These are phyloP conservation scores for Epichloe brachyelytri DNA, from an alignment of 2,329 filamentous ascomycete species.

Conservation along the genomic window DNA sequence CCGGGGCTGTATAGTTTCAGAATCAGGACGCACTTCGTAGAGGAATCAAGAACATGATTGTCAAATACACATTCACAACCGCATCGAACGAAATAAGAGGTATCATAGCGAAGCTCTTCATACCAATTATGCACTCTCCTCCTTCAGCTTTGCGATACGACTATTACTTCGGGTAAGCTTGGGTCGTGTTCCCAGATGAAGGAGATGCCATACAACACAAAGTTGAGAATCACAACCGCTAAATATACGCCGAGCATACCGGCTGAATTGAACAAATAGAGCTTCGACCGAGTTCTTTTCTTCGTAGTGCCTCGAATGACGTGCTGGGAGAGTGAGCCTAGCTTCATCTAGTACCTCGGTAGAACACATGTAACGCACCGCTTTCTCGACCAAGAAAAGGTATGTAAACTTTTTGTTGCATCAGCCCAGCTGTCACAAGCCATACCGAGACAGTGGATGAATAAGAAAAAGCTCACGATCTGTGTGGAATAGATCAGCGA, in stretches of 20 bases:
- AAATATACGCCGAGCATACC: slow-evolving; percentile 37
- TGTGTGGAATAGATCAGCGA: slow-evolving; percentile 5
- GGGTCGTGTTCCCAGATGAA: neutral
- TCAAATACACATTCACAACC: slow-evolving; percentile 49
- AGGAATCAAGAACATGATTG: slow-evolving; percentile 48
- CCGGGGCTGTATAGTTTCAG: neutral
- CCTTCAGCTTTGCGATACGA: slow-evolving; percentile 41
- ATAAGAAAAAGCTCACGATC: slow-evolving; percentile 16
- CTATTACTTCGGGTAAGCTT: slow-evolving; percentile 17
- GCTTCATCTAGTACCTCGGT: neutral
- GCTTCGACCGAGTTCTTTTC: slow-evolving; percentile 37
- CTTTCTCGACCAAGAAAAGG: slow-evolving; percentile 51
- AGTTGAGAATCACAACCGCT: slow-evolving; percentile 42
- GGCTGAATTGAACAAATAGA: slow-evolving; percentile 49
- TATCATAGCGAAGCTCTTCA: slow-evolving; percentile 44
- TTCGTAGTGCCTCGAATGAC: slow-evolving; percentile 43
- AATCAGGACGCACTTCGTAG: slow-evolving; percentile 32
- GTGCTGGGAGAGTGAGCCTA: slow-evolving; percentile 25
- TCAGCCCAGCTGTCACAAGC: neutral
- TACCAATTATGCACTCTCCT: slow-evolving; percentile 48
- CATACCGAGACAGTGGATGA: neutral
- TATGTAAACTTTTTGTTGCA: slow-evolving; percentile 38
- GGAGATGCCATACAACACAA: slow-evolving; percentile 37
- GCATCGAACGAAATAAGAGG: slow-evolving; percentile 49
- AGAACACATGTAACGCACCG: slow-evolving; percentile 25